These are phyloP conservation scores for Aspergillus quadrilineatus DNA, from an alignment of 2,329 filamentous ascomycete species.

Conservation along the genomic window DNA sequence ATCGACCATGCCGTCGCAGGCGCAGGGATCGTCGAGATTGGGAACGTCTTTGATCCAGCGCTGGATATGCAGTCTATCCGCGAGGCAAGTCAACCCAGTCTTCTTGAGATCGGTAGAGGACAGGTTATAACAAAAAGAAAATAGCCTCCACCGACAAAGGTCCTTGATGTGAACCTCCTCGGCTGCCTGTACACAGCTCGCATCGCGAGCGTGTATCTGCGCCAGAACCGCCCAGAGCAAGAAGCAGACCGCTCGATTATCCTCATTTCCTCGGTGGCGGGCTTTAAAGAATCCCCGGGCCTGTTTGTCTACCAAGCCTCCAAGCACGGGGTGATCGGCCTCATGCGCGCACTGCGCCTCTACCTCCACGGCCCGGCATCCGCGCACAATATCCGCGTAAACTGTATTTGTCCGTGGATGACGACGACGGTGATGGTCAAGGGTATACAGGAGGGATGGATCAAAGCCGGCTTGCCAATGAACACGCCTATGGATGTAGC, in stretches of 20 bases:
- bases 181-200: slow-evolving; percentile 51
- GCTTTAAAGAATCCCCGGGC: slow-evolving; percentile 50
- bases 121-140: neutral
- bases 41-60: slow-evolving; percentile 47
- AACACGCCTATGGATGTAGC: slow-evolving; percentile 44
- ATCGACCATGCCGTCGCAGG: slow-evolving; percentile 52
- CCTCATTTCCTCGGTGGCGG: slow-evolving; percentile 48
- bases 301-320: slow-evolving; percentile 49
- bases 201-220: slow-evolving; percentile 53
- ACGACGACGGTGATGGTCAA: slow-evolving; percentile 36
- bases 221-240: slow-evolving; percentile 32
- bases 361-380: slow-evolving; percentile 27
- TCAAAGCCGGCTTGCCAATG: slow-evolving; percentile 38
- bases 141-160: slow-evolving; percentile 34
- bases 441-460: slow-evolving; percentile 37
- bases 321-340: slow-evolving; percentile 52
- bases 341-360: slow-evolving; percentile 48
- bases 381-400: slow-evolving; percentile 43
- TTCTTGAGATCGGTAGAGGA: neutral
- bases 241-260: slow-evolving; percentile 43
- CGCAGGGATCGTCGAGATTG: slow-evolving; percentile 49
- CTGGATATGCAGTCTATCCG: slow-evolving; percentile 48
- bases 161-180: slow-evolving; percentile 50
- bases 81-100: slow-evolving; percentile 26
- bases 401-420: slow-evolving; percentile 48